Evolutionary conservation across 2,329 filamentous ascomycete genomes (phyloP), one percentile per base, ranked within the genome.

Genomic region (Cadophora sp.): DNA sequence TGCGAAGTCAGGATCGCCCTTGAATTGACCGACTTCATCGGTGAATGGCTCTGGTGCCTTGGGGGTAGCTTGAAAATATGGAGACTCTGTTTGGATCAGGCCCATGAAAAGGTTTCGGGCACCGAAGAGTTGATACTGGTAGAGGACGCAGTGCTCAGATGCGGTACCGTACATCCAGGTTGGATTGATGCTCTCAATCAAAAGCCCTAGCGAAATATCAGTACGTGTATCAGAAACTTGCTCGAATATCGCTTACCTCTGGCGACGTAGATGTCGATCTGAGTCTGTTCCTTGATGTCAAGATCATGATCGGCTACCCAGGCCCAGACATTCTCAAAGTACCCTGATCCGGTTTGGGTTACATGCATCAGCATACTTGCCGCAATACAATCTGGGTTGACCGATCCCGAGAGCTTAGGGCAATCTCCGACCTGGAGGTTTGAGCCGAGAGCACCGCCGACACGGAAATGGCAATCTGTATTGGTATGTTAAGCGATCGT

Each of bases 61-160:
- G 0, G 89, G 89, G 74, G 85, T 86, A 24, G 88, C 86, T 77
- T 92, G 90, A 78, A 86, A 91, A 79, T 92, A 92, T 0, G 90
- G 87, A 4, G 89, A 89, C 78, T 92, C 90, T 60, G 89, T 89
- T 76, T 92, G 90, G 59, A 89, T 85, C 73, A 87, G 83, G 19
- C 87, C 88, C 75, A 88, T 85, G 77, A 85, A 89, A 65, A 91
- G 78, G 74, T 91, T 84, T 58, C 83, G 81, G 6, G 90, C 88
- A 62, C 83, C 81, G 72, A 82, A 80, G 59, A 92, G 80, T 73
- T 91, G 87, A 78, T 92, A 92, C 76, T 92, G 88, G 76, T 90
- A 91, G n/a, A 91, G 79, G 1, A 85, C 83, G 60, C 84, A 84
- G 78, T 92, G 91, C 79, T 93, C 91, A 0, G 86, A 86, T 0